Conservation (phyloP, 2,329 filamentous ascomycete genomes). For the Mariannaea sp. region DNA sequence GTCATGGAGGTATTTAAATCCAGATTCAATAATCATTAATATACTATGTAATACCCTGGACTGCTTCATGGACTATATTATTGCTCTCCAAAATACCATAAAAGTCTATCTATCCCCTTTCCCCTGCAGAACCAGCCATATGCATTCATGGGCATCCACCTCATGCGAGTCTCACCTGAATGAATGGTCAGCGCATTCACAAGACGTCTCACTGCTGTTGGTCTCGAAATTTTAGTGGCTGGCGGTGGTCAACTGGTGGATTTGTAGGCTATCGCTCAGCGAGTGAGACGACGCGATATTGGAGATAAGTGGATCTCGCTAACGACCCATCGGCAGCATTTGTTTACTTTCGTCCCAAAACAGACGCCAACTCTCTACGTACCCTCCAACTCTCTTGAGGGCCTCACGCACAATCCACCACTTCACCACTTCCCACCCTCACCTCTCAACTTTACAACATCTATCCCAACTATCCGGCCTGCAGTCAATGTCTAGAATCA, state of each 20-base stretch:
- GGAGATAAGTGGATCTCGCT: constrained; percentile 1
- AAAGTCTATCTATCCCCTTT: not conserved
- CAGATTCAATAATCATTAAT: no score
- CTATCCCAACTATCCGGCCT: constrained; percentile 16
- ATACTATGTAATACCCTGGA: no score
- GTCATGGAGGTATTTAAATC: no score
- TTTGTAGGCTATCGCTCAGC: not conserved
- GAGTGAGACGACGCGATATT: constrained; percentile 7
- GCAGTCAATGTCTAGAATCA: constrained; percentile 20
- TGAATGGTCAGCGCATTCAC: constrained; percentile 4
- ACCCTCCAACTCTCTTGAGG: constrained; percentile 25
- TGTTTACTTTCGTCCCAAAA: constrained; percentile 46
- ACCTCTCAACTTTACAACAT: constrained; percentile 22
- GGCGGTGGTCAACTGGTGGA: constrained; percentile 3
- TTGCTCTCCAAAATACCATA: not conserved
- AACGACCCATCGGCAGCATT: constrained; percentile 22
- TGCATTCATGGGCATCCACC: not conserved
- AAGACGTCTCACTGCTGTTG: not conserved
- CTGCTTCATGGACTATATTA: no score
- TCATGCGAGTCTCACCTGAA: constrained; percentile 4
- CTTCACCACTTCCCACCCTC: constrained; percentile 23
- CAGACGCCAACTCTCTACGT: constrained; percentile 30
- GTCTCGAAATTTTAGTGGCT: constrained; percentile 12
- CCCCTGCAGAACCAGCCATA: not conserved
- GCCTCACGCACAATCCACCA: constrained; percentile 32